Conservation (phyloP, 345 rosid genomes). For the Citrus mangshanensis region DNA sequence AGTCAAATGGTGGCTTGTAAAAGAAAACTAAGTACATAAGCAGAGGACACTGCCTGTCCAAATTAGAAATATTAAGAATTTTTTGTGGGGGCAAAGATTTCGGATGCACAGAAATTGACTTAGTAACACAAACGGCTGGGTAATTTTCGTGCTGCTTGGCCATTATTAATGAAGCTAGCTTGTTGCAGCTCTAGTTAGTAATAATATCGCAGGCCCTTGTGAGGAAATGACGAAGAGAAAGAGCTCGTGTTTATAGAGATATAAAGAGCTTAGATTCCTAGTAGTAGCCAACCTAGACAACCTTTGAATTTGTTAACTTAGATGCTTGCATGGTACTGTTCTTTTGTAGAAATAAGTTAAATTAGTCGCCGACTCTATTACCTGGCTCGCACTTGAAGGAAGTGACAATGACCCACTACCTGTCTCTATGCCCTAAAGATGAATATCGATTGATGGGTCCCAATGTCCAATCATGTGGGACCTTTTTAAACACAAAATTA, state of each 20-base stretch:
- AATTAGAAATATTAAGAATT: conserved; percentile 45
- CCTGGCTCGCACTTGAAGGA: conserved; percentile 25
- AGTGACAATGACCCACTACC: conserved; percentile 22
- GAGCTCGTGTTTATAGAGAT: conserved; percentile 24
- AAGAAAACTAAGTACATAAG: conserved; percentile 65
- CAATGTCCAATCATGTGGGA: background rate
- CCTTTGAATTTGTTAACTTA: conserved; percentile 3
- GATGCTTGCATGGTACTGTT: conserved; percentile 24
- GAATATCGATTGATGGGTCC: conserved; percentile 1
- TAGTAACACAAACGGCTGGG: conserved; percentile 25
- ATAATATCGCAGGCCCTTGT: background rate
- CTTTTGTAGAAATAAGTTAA: background rate
- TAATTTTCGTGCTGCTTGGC: conserved; percentile 13
- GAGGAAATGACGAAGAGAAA: conserved; percentile 6
- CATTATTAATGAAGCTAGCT: conserved; percentile 14
- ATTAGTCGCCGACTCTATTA: conserved; percentile 14
- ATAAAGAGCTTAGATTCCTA: conserved; percentile 9
- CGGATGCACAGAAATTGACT: conserved; percentile 29
- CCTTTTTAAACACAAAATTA: background rate
- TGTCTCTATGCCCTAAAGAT: background rate
- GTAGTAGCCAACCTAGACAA: conserved; percentile 3
- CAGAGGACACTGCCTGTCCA: conserved; percentile 68
- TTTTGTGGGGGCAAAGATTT: conserved; percentile 23
- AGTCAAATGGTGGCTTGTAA: conserved; percentile 31
- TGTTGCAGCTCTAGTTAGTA: background rate